These are phyloP conservation scores for Penicillium janthinellum DNA, from an alignment of 2,329 filamentous ascomycete genomes.

Conservation along the genomic window DNA sequence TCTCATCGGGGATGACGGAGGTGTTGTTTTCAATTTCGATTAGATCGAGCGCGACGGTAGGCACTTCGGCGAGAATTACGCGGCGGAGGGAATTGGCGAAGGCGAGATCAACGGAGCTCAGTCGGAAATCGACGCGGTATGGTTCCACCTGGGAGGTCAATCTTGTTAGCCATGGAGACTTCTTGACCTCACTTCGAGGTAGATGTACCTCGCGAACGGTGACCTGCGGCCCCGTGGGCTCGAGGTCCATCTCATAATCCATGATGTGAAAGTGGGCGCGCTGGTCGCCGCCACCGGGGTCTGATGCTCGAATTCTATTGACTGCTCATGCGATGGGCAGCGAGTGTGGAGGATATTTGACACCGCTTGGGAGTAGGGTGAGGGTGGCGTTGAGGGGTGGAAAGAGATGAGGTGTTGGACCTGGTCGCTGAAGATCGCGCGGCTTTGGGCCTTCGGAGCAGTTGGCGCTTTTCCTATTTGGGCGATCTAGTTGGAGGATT, in stretches of 20 bases:
- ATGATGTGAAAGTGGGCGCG: conserved; percentile 33
- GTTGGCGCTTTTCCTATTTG: conserved; percentile 30
- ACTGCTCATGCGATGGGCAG: conserved; percentile 1
- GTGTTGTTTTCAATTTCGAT: conserved; percentile 92
- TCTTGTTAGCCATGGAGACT: not conserved
- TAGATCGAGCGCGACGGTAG: conserved; percentile 90
- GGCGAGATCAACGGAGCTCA: conserved; percentile 83
- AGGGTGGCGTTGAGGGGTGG: not conserved
- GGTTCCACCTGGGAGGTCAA: conserved; percentile 65
- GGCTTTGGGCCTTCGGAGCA: conserved; percentile 27
- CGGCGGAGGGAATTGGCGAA: conserved; percentile 93
- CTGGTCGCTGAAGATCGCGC: conserved; percentile 19
- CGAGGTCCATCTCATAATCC: conserved; percentile 52
- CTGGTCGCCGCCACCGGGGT: conserved; percentile 25
- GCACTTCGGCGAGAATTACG: conserved; percentile 89
- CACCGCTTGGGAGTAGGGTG: not conserved
- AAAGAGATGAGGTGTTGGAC: conserved; percentile 10
- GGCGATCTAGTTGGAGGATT: conserved; percentile 10
- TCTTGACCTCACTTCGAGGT: not conserved
- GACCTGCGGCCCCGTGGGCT: conserved; percentile 51
- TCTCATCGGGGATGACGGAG: conserved; percentile 94
- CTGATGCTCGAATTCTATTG: conserved; percentile 12
- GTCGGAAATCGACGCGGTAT: conserved; percentile 85
- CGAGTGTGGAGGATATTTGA: not conserved
- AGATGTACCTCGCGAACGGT: conserved; percentile 49